Evolutionary conservation across 768 basidiomycete genomes (phyloP).

Genomic region (Russula virescens): DNA sequence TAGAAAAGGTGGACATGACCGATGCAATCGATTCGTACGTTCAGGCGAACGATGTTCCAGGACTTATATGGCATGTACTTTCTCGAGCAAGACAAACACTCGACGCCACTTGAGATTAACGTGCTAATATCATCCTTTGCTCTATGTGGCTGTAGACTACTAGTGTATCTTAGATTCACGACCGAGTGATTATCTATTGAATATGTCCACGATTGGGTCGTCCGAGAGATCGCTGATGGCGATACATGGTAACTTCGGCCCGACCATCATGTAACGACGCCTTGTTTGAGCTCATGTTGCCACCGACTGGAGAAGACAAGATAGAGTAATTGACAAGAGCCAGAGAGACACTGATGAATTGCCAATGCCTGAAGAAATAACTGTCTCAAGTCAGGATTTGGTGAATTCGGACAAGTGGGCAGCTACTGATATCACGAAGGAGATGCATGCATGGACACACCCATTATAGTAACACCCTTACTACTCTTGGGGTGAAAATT

Average conservation of each 20-base stretch:
- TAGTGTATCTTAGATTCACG: constrained; percentile 52
- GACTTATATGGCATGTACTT: constrained; percentile 56
- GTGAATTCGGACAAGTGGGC: constrained; percentile 1
- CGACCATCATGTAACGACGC: not conserved
- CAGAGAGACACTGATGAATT: not conserved
- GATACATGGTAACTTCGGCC: too few species aligned
- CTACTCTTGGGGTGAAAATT: too few species aligned
- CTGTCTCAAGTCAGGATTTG: constrained; percentile 37
- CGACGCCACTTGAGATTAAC: not conserved
- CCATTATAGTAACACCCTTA: too few species aligned
- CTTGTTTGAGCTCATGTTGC: constrained; percentile 3
- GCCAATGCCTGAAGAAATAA: constrained; percentile 32
- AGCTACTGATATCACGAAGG: constrained; percentile 21
- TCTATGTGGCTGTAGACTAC: too few species aligned
- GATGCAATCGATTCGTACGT: constrained; percentile 60
- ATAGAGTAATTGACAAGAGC: not conserved
- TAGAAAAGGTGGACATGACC: constrained; percentile 47
- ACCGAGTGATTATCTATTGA: too few species aligned
- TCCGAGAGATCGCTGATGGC: too few species aligned
- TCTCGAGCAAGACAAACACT: constrained; percentile 37
- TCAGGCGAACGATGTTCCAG: constrained; percentile 58
- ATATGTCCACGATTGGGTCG: too few species aligned
- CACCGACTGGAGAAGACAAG: constrained; percentile 7
- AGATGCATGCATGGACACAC: too few species aligned
- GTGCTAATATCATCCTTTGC: not conserved